phyloP scores from a whole-genome alignment of 2,329 filamentous ascomycete species.

The Aspergillus sp. region DNA sequence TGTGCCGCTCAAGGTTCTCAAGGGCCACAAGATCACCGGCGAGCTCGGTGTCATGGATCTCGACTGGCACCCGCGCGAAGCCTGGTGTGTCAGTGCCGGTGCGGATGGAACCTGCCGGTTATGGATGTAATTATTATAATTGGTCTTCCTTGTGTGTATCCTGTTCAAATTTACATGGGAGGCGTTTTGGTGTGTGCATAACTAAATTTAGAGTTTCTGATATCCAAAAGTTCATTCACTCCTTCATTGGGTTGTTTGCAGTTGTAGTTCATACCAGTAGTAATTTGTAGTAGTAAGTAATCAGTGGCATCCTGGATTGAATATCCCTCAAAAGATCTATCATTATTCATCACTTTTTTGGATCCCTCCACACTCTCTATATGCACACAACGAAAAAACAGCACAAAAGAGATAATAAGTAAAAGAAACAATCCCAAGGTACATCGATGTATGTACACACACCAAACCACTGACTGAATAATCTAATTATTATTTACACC shows the following conservation, averaged over 20 bases:
- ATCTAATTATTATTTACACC: constrained; percentile 22
- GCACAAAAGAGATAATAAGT: too few relatives aligned
- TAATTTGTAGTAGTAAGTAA: too few relatives aligned
- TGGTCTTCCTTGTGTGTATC: constrained; percentile 20
- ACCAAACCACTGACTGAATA: background rate
- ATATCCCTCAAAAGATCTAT: too few relatives aligned
- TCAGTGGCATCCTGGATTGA: too few relatives aligned
- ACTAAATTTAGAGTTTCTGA: constrained; percentile 16
- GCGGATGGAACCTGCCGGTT: constrained; percentile 90
- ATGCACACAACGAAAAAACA: too few relatives aligned
- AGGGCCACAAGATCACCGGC: constrained; percentile 82
- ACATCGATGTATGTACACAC: constrained; percentile 1
- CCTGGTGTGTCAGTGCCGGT: constrained; percentile 92
- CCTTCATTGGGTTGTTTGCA: constrained; percentile 10
- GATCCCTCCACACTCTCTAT: too few relatives aligned
- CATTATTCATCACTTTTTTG: too few relatives aligned
- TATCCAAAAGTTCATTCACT: constrained; percentile 33
- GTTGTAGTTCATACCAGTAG: too few relatives aligned
- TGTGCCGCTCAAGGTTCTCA: constrained; percentile 91
- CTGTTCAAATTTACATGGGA: constrained; percentile 22
- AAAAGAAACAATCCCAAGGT: too few relatives aligned
- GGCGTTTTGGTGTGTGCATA: constrained; percentile 30
- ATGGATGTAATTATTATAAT: constrained; percentile 64
- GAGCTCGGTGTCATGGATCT: constrained; percentile 89
- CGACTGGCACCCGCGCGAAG: constrained; percentile 92